Evolutionary conservation across 1,139 yeast species (phyloP).

Genomic region (Geotrichum europaeum): DNA sequence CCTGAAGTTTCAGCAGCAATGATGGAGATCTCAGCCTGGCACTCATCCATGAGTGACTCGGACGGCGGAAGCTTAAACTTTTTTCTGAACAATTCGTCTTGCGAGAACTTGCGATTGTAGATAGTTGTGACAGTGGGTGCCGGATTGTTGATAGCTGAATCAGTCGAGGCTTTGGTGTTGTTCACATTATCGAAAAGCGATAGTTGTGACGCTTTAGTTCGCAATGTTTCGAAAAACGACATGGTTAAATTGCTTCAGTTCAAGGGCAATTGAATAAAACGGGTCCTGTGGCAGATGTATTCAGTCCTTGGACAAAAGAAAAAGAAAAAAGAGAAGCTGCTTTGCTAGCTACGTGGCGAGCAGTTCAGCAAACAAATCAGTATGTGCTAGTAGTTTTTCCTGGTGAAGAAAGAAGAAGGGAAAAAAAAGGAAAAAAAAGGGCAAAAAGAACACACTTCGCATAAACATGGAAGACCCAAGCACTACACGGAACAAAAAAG

Average conservation of each 20-base stretch:
- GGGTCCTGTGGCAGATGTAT: neutral
- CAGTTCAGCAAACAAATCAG: neutral
- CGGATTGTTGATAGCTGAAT: constrained; percentile 25
- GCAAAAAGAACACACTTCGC: neutral
- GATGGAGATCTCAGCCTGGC: constrained; percentile 60
- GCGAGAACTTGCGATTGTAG: constrained; percentile 38
- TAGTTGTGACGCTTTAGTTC: constrained; percentile 44
- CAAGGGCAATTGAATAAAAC: neutral
- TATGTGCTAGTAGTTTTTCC: neutral
- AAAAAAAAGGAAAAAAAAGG: neutral
- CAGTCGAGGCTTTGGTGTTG: constrained; percentile 5
- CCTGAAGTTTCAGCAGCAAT: constrained; percentile 32
- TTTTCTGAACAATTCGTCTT: constrained; percentile 63
- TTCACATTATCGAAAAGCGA: constrained; percentile 37
- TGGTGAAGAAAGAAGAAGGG: neutral
- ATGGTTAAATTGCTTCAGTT: constrained; percentile 27
- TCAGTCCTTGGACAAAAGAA: neutral
- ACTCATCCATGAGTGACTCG: constrained; percentile 61
- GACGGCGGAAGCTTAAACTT: constrained; percentile 65
- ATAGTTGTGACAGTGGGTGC: constrained; percentile 28
- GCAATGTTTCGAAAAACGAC: constrained; percentile 48
- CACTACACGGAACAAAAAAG: neutral
- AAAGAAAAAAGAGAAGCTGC: neutral
- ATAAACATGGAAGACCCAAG: neutral
- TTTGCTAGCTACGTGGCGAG: neutral